Evolutionary conservation across 345 rosid genomes (phyloP), one percentile per base, ranked within the genome.

Genomic region (Lagerstroemia speciosa): DNA sequence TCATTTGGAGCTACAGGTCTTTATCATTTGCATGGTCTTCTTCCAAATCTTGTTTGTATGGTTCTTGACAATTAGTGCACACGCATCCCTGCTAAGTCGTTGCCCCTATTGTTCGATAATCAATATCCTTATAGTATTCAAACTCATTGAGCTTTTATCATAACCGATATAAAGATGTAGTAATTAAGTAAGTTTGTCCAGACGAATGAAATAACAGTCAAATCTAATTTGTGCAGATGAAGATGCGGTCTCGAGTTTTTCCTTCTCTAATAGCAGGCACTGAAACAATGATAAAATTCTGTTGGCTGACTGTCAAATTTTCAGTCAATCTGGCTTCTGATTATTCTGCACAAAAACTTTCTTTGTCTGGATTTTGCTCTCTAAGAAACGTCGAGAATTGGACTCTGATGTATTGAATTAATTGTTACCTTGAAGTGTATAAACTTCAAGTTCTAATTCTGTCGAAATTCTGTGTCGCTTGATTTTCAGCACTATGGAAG

Each of bases 401-500:
- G 46, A 20, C 53, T 48, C 14, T 48, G 14, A 48, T 48, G 24
- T 48, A 48, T 48, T n/a, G 58, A 52, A 22, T n/a, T 52, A 52
- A 10, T 29, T n/a, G 6, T n/a, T 53, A 53, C 24, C 7, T n/a
- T 53, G 30, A 53, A 53, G 30, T 24, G n/a, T n/a, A 53, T 4
- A n/a, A n/a, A 1, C 30, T 53, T 24, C 11, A 9, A n/a, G 12
- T 53, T 53, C 30, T 53, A n/a, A 53, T 53, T 53, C 30, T 53
- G 6, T 20, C 1, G 53, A 16, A 16, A 6, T 48, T 20, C 4
- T 53, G 29, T 12, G 7, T 24, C 30, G 20, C 26, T 48, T 62
- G 8, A 24, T 67, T 69, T 53, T 65, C 81, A 88, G 93, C 80
- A 41, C 46, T 14, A 9, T 41, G 3, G 46, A 41, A 41, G 46